Base-by-base conservation (phyloP, 495 filamentous ascomycete species). In the Penicillium flavigenum region DNA sequence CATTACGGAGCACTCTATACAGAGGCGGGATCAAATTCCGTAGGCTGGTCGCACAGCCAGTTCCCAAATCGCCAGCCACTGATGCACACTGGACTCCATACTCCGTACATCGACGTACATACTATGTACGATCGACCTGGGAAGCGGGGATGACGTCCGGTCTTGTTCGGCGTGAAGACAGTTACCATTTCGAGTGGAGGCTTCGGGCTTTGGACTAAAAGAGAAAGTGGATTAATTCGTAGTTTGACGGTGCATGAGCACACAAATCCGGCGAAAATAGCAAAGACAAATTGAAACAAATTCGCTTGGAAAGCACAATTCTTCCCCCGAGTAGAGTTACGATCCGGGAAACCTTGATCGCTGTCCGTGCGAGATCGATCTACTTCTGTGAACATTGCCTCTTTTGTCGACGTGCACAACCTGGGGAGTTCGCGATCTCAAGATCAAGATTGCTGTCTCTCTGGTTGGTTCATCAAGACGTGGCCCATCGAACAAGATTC, bases 401-500 rank as follows among this genome's bases (percentile, higher is more conserved):
- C 29, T 47, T 55, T 26, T 7, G 53, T 47, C 53, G 22, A 55
- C 9, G 20, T 39, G 26, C 53, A 36, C 38, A 45, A 19, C 20
- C 31, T 27, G 22, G 42, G 9, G 12, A 24, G 27, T 47, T 24
- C n/a, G 11, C 17, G 52, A 62, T 56, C 36, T 49, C 29, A 51
- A 20, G 27, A 52, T 17, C 20, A 27, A 1, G 36, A 43, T 42
- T 22, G 3, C 6, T 5, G 2, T 1, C 1, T 8, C 3, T 20
- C 34, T 52, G 36, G 65, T 68, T 68, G 65, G 65, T 17, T 26
- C 32, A 59, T 68, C 65, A 63, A 47, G 16, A 9, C 20, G 20
- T 29, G 55, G 50, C 55, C 53, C 58, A 57, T 61, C 46, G 26
- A 59, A 59, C 51, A 62, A 61, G 65, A 60, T 59, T 55, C 54